A percentile compares a stretch with the other conserved stretches of the same genome.
Evolutionary conservation across 164 flowering plant genomes (phyloP).

Genomic region (Malania oleifera): DNA sequence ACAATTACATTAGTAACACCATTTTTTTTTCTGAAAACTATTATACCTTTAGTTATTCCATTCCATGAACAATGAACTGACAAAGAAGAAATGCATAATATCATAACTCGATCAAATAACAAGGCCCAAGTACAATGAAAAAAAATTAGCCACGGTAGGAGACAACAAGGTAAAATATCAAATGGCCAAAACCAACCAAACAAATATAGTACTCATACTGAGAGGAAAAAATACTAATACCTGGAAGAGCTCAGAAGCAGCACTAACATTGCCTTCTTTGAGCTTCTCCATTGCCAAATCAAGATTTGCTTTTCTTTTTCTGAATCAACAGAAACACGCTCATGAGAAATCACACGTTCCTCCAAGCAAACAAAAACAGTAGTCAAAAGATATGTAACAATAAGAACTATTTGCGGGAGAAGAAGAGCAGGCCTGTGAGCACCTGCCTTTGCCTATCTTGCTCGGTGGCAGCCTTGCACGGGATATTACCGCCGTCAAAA

Average conservation of each 20-base stretch:
- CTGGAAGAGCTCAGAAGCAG: conserved; percentile 72
- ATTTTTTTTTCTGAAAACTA: too few species aligned
- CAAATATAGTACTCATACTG: too few species aligned
- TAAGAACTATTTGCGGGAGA: not conserved
- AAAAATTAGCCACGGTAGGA: too few species aligned
- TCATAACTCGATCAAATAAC: too few species aligned
- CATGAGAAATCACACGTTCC: conserved; percentile 1
- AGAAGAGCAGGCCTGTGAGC: not conserved
- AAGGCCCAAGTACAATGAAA: too few species aligned
- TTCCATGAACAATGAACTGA: too few species aligned
- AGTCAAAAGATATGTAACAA: not conserved
- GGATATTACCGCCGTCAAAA: conserved; percentile 71
- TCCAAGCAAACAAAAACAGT: not conserved
- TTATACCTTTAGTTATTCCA: too few species aligned
- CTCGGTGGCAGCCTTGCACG: conserved; percentile 65
- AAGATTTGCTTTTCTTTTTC: conserved; percentile 51
- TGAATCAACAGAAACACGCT: conserved; percentile 18
- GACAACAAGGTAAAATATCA: too few species aligned
- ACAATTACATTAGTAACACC: too few species aligned
- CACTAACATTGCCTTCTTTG: conserved; percentile 45
- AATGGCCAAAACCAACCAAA: too few species aligned
- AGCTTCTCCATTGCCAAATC: conserved; percentile 65
- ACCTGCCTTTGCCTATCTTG: conserved; percentile 54
- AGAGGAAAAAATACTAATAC: conserved; percentile 17
- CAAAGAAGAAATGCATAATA: too few species aligned